Evolutionary conservation across 345 rosid genomes (phyloP).

Genomic region (Hirschfeldia incana): DNA sequence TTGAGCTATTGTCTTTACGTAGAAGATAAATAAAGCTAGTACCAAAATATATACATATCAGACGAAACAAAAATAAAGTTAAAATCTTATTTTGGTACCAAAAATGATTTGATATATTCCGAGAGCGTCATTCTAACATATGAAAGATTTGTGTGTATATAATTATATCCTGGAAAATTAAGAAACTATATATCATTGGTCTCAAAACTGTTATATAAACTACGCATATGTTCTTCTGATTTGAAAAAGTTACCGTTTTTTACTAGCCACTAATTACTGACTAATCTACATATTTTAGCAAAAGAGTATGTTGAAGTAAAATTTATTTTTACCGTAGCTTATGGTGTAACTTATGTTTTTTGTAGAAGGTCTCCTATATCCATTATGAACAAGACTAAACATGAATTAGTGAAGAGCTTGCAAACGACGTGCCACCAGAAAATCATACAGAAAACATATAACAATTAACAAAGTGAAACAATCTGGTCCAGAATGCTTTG

Average conservation of each 20-base stretch:
- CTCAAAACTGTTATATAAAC: not conserved
- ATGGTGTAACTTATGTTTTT: not conserved
- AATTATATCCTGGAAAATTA: not conserved
- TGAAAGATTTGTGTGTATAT: not conserved
- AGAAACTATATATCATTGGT: not conserved
- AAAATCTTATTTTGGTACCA: slow-evolving; percentile 30
- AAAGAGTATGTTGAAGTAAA: not conserved
- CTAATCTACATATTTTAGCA: not conserved
- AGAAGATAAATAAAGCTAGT: slow-evolving; percentile 74
- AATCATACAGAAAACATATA: slow-evolving; percentile 17
- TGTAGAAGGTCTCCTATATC: not conserved
- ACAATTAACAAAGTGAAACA: slow-evolving; percentile 8
- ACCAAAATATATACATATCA: slow-evolving; percentile 28
- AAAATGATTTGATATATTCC: slow-evolving; percentile 24
- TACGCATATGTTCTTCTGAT: not conserved
- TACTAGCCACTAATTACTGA: not conserved
- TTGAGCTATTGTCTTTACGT: slow-evolving; percentile 58
- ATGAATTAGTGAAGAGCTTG: slow-evolving; percentile 17
- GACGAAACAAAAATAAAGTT: slow-evolving; percentile 11
- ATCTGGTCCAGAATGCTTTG: slow-evolving; percentile 34
- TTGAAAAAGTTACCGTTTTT: too few species aligned
- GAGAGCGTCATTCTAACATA: slow-evolving; percentile 27
- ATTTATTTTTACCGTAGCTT: not conserved
- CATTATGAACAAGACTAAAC: not conserved
- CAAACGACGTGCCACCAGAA: slow-evolving; percentile 32